Percentiles rank a stretch among this genome's conserved stretches.
phyloP scores from a whole-genome alignment of 2,329 filamentous ascomycete genomes.

The Juglanconis sp. region DNA sequence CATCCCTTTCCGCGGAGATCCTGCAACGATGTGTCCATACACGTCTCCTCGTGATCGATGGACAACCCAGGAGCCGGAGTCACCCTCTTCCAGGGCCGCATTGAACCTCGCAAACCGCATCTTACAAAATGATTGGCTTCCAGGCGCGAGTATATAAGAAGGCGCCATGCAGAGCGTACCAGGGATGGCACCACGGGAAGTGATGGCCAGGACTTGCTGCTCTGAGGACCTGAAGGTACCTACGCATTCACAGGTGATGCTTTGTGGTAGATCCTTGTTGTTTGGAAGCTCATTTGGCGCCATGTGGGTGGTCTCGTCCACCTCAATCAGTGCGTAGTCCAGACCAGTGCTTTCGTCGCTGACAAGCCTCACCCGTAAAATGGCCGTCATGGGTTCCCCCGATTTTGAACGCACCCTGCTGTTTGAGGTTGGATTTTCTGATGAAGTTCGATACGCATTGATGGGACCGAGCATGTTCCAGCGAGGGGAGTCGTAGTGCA shows the following conservation, averaged over 20 bases:
- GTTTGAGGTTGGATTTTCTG: neutral
- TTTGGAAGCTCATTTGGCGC: neutral
- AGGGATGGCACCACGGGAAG: neutral
- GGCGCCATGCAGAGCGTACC: constrained; percentile 1
- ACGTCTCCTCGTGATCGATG: neutral
- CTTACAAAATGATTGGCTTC: neutral
- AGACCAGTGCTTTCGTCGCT: neutral
- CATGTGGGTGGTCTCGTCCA: neutral
- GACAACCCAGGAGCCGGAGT: constrained; percentile 4
- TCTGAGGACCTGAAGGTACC: neutral
- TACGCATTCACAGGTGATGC: neutral
- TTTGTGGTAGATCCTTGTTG: neutral
- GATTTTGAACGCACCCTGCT: neutral
- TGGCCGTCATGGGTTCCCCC: neutral
- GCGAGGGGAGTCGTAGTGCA: neutral
- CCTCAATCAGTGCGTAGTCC: constrained; percentile 2
- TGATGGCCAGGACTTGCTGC: neutral
- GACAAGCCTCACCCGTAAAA: neutral
- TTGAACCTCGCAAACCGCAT: neutral
- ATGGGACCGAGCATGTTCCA: neutral
- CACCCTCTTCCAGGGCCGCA: neutral
- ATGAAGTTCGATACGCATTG: neutral
- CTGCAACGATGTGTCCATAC: constrained; percentile 4
- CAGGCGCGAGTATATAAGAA: neutral
- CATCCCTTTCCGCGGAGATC: neutral